Conservation (phyloP, 2,329 filamentous ascomycete species). For the Epichloe bromicola region DNA sequence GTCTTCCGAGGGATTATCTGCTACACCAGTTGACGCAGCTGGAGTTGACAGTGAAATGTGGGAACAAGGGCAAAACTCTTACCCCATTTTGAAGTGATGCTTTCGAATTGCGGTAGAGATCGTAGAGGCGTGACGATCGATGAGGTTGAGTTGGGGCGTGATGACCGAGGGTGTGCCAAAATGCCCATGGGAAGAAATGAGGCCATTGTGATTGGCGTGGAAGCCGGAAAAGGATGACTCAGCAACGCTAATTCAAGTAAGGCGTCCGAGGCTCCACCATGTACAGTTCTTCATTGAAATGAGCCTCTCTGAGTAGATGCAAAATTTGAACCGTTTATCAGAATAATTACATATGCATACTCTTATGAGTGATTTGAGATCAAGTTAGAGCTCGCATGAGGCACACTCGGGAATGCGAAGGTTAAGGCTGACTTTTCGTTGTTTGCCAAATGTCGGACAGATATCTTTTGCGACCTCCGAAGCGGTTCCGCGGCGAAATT, state of each 20-base stretch:
- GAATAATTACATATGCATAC: no score
- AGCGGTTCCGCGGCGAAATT: background rate
- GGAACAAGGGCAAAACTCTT: conserved; percentile 10
- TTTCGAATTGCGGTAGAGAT: conserved; percentile 11
- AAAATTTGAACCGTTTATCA: background rate
- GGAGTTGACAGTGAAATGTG: background rate
- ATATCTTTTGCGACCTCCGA: background rate
- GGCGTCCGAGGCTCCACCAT: background rate
- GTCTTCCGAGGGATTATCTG: background rate
- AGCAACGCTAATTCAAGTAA: conserved; percentile 11
- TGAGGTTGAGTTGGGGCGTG: conserved; percentile 14
- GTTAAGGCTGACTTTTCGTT: conserved; percentile 10
- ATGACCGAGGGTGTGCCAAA: conserved; percentile 13
- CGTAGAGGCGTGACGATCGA: conserved; percentile 11
- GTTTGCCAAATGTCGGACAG: conserved; percentile 3
- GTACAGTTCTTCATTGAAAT: background rate
- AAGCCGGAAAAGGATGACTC: conserved; percentile 21
- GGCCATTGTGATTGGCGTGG: conserved; percentile 21
- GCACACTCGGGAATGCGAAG: conserved; percentile 18
- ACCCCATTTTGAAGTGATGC: conserved; percentile 28
- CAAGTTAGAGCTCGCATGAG: conserved; percentile 8
- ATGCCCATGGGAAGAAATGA: conserved; percentile 22
- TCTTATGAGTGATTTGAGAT: conserved; percentile 1
- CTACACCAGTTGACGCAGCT: background rate
- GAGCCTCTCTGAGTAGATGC: background rate